Percentiles rank a stretch among this genome's conserved stretches.
Conservation (phyloP, 257 asterid species). For the Coffea eugenioides region DNA sequence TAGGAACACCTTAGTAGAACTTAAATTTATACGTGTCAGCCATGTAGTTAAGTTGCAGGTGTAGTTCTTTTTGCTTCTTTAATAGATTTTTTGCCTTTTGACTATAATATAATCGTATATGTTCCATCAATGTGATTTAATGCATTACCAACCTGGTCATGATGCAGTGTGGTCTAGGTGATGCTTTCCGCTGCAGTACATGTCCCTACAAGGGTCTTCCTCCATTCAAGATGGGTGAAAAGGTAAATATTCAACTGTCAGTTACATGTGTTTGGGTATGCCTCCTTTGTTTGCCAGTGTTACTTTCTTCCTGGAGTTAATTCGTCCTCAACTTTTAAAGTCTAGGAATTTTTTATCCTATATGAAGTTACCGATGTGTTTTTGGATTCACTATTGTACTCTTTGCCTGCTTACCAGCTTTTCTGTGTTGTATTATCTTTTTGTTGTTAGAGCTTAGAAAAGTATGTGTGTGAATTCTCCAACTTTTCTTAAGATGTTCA, state of each 20-base stretch:
- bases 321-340: neutral
- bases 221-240: conserved; percentile 79
- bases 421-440: neutral
- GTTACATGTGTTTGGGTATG: no score
- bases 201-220: conserved; percentile 98
- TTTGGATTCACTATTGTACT: neutral
- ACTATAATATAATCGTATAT: no score
- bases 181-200: conserved; percentile 90
- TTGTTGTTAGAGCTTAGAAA: neutral
- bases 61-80: no score
- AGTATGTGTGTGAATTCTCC: neutral
- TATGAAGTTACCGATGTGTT: no score
- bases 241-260: conserved; percentile 42
- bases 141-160: conserved; percentile 7
- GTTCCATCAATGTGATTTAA: neutral
- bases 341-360: neutral
- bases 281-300: neutral
- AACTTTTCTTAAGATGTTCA: neutral
- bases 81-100: neutral
- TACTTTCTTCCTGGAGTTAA: neutral
- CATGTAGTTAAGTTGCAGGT: neutral
- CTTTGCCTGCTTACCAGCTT: neutral
- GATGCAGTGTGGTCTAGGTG: conserved; percentile 93
- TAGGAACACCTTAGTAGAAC: neutral
- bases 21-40: neutral